Conservation (phyloP, 2,329 filamentous ascomycete species). For the Penicillium sp. region DNA sequence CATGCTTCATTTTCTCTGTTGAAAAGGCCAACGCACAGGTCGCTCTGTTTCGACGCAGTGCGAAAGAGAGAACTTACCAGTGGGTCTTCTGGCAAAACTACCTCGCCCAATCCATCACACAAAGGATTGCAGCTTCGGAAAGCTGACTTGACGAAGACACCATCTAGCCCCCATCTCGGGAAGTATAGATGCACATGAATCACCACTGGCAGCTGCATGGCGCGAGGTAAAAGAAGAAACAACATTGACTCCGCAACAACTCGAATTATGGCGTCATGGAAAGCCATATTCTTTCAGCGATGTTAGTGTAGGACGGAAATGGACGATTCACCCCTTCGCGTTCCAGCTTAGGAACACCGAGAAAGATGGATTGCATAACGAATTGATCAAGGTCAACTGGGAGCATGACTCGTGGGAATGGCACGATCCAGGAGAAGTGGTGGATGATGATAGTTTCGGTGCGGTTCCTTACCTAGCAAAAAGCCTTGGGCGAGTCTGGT, state of each 20-base stretch:
- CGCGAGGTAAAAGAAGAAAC: constrained; percentile 66
- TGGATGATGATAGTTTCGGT: constrained; percentile 47
- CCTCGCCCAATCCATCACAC: not conserved
- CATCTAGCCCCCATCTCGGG: constrained; percentile 63
- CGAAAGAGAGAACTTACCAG: constrained; percentile 61
- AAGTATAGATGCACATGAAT: constrained; percentile 57
- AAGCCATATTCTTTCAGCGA: constrained; percentile 61
- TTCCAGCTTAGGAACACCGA: constrained; percentile 46
- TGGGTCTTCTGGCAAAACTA: constrained; percentile 27
- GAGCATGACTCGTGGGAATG: constrained; percentile 62
- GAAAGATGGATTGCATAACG: constrained; percentile 36
- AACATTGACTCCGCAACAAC: constrained; percentile 47
- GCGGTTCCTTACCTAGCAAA: constrained; percentile 60
- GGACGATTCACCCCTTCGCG: constrained; percentile 64
- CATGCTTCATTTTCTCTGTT: constrained; percentile 44
- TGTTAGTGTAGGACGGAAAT: constrained; percentile 54
- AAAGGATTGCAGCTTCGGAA: not conserved
- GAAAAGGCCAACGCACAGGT: constrained; percentile 44
- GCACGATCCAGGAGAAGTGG: constrained; percentile 55
- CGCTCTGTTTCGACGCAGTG: constrained; percentile 63
- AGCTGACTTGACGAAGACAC: constrained; percentile 42
- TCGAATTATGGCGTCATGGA: constrained; percentile 57
- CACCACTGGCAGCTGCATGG: constrained; percentile 58
- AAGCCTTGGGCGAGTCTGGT: constrained; percentile 61
- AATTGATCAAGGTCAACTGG: constrained; percentile 58